A percentile compares a stretch with the other conserved stretches of the same genome.
Evolutionary conservation across 306 rosid genomes (phyloP).

Genomic region (Acacia confusa): DNA sequence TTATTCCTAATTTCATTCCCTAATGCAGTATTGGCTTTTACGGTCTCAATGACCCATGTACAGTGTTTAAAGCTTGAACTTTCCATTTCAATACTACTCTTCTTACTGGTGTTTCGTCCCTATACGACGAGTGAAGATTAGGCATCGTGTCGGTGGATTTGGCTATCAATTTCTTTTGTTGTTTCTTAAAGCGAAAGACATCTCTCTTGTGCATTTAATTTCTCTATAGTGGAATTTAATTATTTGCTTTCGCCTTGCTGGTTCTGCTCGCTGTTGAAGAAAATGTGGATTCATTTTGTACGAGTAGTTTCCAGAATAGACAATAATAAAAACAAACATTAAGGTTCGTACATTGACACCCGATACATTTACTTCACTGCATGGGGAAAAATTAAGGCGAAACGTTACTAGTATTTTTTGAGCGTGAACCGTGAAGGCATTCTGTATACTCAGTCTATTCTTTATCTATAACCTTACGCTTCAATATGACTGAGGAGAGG

Average conservation of each 20-base stretch:
- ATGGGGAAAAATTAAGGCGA: not conserved
- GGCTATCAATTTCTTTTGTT: not conserved
- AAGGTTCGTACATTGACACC: not conserved
- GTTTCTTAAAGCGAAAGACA: not conserved
- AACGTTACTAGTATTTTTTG: not conserved
- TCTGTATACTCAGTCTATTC: not conserved
- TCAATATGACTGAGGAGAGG: not conserved
- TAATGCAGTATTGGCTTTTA: not conserved
- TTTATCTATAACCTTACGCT: not conserved
- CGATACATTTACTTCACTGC: not conserved
- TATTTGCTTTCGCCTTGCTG: not conserved
- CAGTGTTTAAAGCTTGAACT: not conserved
- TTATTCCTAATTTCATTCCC: not conserved
- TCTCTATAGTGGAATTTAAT: not conserved
- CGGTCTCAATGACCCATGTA: not conserved
- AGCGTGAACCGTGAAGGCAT: not conserved
- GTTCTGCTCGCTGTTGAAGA: not conserved
- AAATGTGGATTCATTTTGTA: not conserved
- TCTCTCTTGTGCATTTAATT: not conserved
- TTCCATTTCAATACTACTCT: not conserved
- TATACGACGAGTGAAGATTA: not conserved
- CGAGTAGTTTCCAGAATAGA: not conserved
- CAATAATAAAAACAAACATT: not conserved
- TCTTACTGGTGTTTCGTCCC: not conserved
- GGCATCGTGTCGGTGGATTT: slow-evolving; percentile 22